Evolutionary conservation across 768 basidiomycete genomes (phyloP), one percentile per base, ranked within the genome.

Genomic region (Rhodotorula taiwanensis): DNA sequence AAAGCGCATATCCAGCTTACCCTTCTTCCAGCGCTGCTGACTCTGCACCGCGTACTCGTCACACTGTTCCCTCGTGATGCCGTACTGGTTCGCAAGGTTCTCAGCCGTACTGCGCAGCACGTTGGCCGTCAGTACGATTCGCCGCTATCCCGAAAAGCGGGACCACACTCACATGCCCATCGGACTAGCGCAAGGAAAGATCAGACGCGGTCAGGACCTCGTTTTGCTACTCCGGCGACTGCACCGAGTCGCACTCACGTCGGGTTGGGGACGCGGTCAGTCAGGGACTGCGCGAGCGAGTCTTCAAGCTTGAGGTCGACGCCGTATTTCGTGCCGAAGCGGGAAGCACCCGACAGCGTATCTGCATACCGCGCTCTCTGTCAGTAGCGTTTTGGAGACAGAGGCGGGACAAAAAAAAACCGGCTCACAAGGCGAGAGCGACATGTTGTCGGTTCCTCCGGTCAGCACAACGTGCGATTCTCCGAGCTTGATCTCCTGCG

Each of bases 41-140:
- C 73, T 73, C 54, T 73, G 72, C 30, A 75, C 69, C 5, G 76
- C 77, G 67, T 74, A 77, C 47, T 71, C 72, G 64, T 78, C 77
- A 55, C 76, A 76, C 11, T 77, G 70, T 54, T 76, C 71, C 42
- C 77, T 67, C 21, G 75, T 71, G 64, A 78, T 76, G 25, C 76
- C 76, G 60, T 77, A 78, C 70, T 77, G 76, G 60, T 74, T 72
- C 3, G 77, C 77, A 16, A 78, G 67, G 66, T 78, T 78, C 71
- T 78, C 77, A 16, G 77, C 77, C 11, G 77, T 78, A 53, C 77
- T 70, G 52, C 53, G 41, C n/a, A 30, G 16, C 0, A 30, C 30
- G 23, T 0, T 3, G 6, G 18, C 27, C 31, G 23, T 30, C 27
- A 36, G 27, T 42, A 41, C 36, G 16, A 20, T 4, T 13, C 20